Base-by-base conservation (phyloP, 805 yeast species). In the Ogataea pini region DNA sequence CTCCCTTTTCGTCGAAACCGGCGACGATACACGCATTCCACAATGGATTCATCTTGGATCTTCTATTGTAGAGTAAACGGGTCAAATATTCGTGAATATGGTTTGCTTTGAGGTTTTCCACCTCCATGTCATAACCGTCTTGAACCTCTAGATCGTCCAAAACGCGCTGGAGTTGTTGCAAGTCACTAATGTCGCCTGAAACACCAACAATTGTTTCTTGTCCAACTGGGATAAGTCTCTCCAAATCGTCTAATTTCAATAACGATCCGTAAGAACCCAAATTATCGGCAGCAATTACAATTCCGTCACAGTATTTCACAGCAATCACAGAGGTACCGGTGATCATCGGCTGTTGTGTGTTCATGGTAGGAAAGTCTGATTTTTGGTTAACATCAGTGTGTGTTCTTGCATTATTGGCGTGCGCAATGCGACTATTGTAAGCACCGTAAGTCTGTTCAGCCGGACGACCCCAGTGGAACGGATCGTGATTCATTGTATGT, bases 251-350 rank as follows among this genome's bases (percentile, higher is more conserved):
- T 71, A 92, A 87, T 60, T 97, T 80, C 53, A 95, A 82, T 55
- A 94, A 75, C 1, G 97, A 89, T 0, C 99, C 99, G 65, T 92
- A 94, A 0, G 97, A 85, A 19, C 86, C 96, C 69, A 92, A 71
- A 60, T 88, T 88, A 67, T 94, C 99, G 4, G 99, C 97, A 2
- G 99, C 98, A 69, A 94, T 76, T 32, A 94, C 80, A 39, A 94
- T 84, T 33, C 99, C 99, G 57, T 86, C 86, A 54, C 87, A 75
- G 73, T 84, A 94, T 71, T 91, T 94, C 69, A 92, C 78, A 7
- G 94, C 95, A 58, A 94, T 77, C 18, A 94, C 99, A 29, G 97
- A 89, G 0, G 98, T 89, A 64, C 99, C 98, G 12, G 99, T 94
- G 51, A 94, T 89, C 57, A 88, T 86, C 41, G 99, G 99, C 64